A percentile compares a stretch with the other conserved stretches of the same genome.
Conservation (phyloP, 2,329 filamentous ascomycete genomes). For the Sporothrix pseudoabietina region DNA sequence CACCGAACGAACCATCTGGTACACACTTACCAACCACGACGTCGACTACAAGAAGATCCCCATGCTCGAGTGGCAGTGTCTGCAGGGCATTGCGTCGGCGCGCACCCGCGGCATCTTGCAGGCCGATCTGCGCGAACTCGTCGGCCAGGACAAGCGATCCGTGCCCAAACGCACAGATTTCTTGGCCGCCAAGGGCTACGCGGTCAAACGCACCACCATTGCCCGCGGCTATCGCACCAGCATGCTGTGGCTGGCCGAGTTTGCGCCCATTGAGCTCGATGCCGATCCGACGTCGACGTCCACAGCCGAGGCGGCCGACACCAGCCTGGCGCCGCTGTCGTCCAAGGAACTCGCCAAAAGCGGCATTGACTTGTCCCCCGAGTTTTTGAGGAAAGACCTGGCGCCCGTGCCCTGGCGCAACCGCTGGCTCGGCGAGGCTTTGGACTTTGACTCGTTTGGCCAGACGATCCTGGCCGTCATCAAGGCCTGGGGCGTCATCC, state of each 20-base stretch:
- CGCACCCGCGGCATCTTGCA: conserved; percentile 61
- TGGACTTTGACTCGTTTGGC: conserved; percentile 60
- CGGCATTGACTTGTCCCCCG: conserved; percentile 42
- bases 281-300: conserved; percentile 28
- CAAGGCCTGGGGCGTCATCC: conserved; percentile 61
- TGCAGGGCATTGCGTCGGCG: conserved; percentile 60
- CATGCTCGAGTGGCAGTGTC: conserved; percentile 60
- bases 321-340: not conserved
- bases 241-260: conserved; percentile 62
- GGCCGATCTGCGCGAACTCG: conserved; percentile 59
- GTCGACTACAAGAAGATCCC: conserved; percentile 61
- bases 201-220: conserved; percentile 62
- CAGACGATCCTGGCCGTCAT: conserved; percentile 60
- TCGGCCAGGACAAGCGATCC: conserved; percentile 65
- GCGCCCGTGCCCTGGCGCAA: conserved; percentile 59
- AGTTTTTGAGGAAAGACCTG: conserved; percentile 46
- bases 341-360: not conserved
- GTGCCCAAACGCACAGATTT: conserved; percentile 63
- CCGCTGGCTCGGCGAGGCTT: conserved; percentile 60
- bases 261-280: conserved; percentile 52
- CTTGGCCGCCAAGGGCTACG: conserved; percentile 62
- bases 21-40: conserved; percentile 60
- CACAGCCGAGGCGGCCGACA: not conserved
- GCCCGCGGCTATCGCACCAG: conserved; percentile 63
- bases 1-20: conserved; percentile 61